Percentiles rank a stretch among this genome's conserved stretches.
Evolutionary conservation across 2,329 filamentous ascomycete genomes (phyloP).

Genomic region (Aspergillus felis): DNA sequence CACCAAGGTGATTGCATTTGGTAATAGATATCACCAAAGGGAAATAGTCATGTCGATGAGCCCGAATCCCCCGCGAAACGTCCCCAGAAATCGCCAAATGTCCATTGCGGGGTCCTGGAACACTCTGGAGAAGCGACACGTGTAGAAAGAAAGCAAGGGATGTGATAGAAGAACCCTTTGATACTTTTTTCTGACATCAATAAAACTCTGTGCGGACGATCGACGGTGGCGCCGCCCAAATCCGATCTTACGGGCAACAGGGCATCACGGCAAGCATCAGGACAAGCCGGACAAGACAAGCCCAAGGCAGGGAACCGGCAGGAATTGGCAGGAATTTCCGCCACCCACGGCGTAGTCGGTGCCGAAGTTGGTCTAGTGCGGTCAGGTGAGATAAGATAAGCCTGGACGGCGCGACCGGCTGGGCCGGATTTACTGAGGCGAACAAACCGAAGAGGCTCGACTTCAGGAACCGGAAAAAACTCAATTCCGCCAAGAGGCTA

Average conservation of each 20-base stretch:
- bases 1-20: background rate
- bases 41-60: background rate
- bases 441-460: too few species aligned
- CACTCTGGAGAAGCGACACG: background rate
- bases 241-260: background rate
- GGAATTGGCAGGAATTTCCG: background rate
- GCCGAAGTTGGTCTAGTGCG: background rate
- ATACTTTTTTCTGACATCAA: too few species aligned
- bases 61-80: background rate
- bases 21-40: background rate
- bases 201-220: background rate
- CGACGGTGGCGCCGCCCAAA: background rate
- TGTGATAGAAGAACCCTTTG: background rate
- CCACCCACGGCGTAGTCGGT: background rate
- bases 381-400: background rate
- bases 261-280: background rate
- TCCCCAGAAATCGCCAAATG: background rate
- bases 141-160: background rate
- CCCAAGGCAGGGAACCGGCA: background rate
- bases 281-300: background rate
- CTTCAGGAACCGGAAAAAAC: background rate
- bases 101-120: background rate
- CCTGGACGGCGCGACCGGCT: too few species aligned
- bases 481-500: background rate
- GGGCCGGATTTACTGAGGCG: background rate